Percentiles rank a stretch among this genome's conserved stretches.
These are phyloP conservation scores for Colletotrichum euphorbiae DNA, from an alignment of 2,329 filamentous ascomycete genomes.

Conservation along the genomic window DNA sequence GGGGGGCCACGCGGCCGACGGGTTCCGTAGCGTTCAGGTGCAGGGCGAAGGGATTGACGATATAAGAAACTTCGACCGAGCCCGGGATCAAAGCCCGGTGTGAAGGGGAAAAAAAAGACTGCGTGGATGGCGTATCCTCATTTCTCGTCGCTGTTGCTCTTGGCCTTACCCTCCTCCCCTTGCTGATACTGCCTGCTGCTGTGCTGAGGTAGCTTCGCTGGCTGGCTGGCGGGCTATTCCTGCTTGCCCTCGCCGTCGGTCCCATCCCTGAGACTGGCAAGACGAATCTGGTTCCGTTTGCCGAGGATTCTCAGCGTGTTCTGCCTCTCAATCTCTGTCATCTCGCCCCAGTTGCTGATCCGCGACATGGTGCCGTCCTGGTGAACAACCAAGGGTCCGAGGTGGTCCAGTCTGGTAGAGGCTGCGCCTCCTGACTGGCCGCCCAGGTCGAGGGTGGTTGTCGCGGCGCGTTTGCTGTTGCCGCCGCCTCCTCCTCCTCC, in stretches of 20 bases:
- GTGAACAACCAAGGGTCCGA: constrained; percentile 81
- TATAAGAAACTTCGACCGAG: background rate
- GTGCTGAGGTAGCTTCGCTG: too few species aligned
- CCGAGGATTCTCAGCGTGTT: constrained; percentile 76
- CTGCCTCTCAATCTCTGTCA: constrained; percentile 75
- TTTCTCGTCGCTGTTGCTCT: constrained; percentile 9
- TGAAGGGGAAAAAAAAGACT: background rate
- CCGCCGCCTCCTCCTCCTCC: background rate
- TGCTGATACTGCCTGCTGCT: constrained; percentile 16
- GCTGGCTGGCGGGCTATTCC: too few species aligned
- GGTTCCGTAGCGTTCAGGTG: background rate
- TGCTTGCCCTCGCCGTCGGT: constrained; percentile 47
- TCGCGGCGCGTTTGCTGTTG: background rate
- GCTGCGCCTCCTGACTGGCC: constrained; percentile 42
- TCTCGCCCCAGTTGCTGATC: constrained; percentile 78
- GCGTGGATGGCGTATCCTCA: constrained; percentile 19
- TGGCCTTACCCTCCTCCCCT: constrained; percentile 28
- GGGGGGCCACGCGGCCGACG: background rate
- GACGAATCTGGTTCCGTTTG: constrained; percentile 74
- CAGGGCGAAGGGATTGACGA: background rate
- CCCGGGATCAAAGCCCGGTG: background rate
- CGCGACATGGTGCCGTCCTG: constrained; percentile 77
- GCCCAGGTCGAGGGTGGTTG: constrained; percentile 49
- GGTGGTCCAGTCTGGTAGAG: constrained; percentile 70
- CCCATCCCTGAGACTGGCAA: constrained; percentile 60